Conservation (phyloP, 139 green algal species). For the Tetraselmis chui region DNA sequence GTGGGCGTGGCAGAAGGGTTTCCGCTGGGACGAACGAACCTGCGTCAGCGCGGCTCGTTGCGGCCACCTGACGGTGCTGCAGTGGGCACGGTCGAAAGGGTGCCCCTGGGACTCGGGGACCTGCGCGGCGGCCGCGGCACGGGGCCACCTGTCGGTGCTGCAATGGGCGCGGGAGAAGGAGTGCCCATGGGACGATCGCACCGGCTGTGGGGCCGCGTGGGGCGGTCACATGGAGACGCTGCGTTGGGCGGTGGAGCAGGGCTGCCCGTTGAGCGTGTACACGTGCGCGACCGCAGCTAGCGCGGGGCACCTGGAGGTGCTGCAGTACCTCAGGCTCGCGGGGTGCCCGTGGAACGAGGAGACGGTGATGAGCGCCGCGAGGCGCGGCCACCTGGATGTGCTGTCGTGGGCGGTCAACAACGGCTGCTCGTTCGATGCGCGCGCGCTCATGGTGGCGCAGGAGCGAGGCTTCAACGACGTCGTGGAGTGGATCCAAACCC, state of each 20-base stretch:
- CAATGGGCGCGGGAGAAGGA: background rate
- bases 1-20: conserved; percentile 3
- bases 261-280: conserved; percentile 6
- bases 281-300: background rate
- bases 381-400: conserved; percentile 4
- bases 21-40: conserved; percentile 1
- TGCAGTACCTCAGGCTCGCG: conserved; percentile 1
- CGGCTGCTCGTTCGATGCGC: background rate
- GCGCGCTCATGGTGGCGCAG: background rate
- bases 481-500: background rate
- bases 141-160: conserved; percentile 1
- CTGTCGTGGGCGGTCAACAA: background rate
- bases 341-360: conserved; percentile 1
- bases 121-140: background rate
- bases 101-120: background rate
- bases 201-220: background rate
- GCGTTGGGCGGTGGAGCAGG: background rate
- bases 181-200: conserved; percentile 5
- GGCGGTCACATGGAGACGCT: conserved; percentile 5
- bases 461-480: background rate
- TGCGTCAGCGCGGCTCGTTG: background rate
- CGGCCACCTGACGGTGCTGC: conserved; percentile 6
- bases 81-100: background rate
- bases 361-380: background rate
- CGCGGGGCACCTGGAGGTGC: background rate